phyloP scores from a whole-genome alignment of 192 early-diverging fungal species.

The Geranomyces variabilis region DNA sequence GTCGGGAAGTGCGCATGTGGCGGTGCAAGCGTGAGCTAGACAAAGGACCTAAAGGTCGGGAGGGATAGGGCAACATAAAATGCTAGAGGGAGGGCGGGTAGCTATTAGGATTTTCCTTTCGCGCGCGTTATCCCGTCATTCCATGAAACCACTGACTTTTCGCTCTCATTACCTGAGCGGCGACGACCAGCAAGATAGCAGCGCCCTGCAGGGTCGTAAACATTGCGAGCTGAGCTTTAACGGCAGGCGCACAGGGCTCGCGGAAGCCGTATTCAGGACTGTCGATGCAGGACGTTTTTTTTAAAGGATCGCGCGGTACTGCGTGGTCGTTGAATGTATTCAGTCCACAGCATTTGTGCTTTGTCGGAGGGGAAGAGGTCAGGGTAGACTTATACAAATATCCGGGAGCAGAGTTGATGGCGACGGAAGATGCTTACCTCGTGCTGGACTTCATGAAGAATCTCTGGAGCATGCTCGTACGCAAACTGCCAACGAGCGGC shows the following conservation, averaged over 20 bases:
- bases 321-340: slow-evolving; percentile 3
- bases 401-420: background rate
- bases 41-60: too few relatives aligned
- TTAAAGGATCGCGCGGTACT: background rate
- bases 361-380: background rate
- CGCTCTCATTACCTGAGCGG: background rate
- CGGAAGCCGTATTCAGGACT: slow-evolving; percentile 9
- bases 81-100: too few relatives aligned
- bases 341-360: slow-evolving; percentile 1
- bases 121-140: too few relatives aligned
- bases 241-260: background rate
- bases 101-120: too few relatives aligned
- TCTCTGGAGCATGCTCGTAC: background rate
- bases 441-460: slow-evolving; percentile 2
- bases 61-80: too few relatives aligned
- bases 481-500: background rate
- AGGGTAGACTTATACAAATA: background rate
- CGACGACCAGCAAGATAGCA: background rate
- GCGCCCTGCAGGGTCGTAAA: background rate
- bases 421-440: background rate
- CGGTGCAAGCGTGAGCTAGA: too few relatives aligned
- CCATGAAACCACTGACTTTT: too few relatives aligned
- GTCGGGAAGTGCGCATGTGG: too few relatives aligned
- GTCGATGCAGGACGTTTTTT: background rate
- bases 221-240: background rate